Base-by-base conservation (phyloP, 345 rosid genomes). In the Gossypium australe region DNA sequence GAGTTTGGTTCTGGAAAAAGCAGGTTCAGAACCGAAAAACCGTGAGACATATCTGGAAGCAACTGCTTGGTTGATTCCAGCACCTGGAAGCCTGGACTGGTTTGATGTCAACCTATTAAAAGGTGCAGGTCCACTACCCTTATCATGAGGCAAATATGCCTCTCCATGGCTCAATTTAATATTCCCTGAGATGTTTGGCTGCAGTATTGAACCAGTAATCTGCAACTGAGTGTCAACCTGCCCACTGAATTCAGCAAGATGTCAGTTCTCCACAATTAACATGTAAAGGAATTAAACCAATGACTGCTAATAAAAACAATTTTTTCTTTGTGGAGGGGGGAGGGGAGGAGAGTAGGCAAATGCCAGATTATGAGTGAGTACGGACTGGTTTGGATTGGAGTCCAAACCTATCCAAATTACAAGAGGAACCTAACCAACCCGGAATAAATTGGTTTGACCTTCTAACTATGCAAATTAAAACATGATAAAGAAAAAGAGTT, bases 81-180 rank as follows among this genome's bases (percentile, higher is more conserved):
- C 76, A 66, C 87, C 90, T 61, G 89, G 85, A 78, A 87, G 83
- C 78, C 89, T 83, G 61, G 94, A 88, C 79, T 86, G 95, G 76
- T 83, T 88, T 61, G 95, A 80, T 58, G 93, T 85, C 82, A 92
- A 75, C 82, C 89, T 91, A 81, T 87, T 90, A 34, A 95, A 79
- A 73, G 96, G 81, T 71, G 89, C 82, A 57, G 90, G 84, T 78
- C 91, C 92, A 18, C 92, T 88, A 77, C 99, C 96, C 82, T 87
- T 94, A 81, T 95, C 99, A 80, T 95, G 99, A 18, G 98, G 98
- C 45, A 95, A 85, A 87, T 95, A 95, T 80, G 99, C 98, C 86
- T 95, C 98, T 79, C 99, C 98, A 13, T 88, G 98, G 86, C 98
- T 92, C 85, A 95, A 82, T 82, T 95, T 91, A 66, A 95, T 88